Conservation (phyloP, 306 rosid genomes). For the Ziziphus jujuba region DNA sequence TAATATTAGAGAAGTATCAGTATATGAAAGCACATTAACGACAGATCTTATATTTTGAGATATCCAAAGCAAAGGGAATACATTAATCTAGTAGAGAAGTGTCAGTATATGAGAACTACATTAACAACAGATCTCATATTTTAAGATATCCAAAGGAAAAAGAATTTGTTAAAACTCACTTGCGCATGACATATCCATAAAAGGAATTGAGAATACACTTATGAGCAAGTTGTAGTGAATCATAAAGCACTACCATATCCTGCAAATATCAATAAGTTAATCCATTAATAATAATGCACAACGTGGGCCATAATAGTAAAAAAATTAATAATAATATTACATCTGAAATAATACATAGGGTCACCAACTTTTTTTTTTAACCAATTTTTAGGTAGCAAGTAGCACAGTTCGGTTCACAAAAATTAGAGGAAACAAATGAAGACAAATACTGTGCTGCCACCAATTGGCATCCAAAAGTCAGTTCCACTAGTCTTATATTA, state of each 20-base stretch:
- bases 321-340: background rate
- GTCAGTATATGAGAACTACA: slow-evolving; percentile 14
- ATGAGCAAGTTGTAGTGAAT: slow-evolving; percentile 88
- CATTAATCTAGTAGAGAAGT: background rate
- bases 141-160: slow-evolving; percentile 26
- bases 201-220: slow-evolving; percentile 91
- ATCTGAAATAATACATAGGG: too few species aligned
- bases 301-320: background rate
- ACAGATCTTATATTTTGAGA: slow-evolving; percentile 16
- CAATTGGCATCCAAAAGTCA: too few species aligned
- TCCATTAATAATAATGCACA: background rate
- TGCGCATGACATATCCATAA: slow-evolving; percentile 95
- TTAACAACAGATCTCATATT: slow-evolving; percentile 11
- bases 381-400: too few species aligned
- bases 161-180: slow-evolving; percentile 57
- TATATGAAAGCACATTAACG: slow-evolving; percentile 19
- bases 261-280: slow-evolving; percentile 30
- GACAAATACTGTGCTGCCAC: too few species aligned
- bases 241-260: slow-evolving; percentile 97
- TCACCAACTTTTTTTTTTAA: too few species aligned
- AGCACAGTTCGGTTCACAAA: too few species aligned
- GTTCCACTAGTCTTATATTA: background rate
- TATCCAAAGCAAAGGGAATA: slow-evolving; percentile 27
- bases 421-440: too few species aligned
- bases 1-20: background rate